phyloP scores from a whole-genome alignment of 352 stramenopile genomes.

The Pythium sp. region DNA sequence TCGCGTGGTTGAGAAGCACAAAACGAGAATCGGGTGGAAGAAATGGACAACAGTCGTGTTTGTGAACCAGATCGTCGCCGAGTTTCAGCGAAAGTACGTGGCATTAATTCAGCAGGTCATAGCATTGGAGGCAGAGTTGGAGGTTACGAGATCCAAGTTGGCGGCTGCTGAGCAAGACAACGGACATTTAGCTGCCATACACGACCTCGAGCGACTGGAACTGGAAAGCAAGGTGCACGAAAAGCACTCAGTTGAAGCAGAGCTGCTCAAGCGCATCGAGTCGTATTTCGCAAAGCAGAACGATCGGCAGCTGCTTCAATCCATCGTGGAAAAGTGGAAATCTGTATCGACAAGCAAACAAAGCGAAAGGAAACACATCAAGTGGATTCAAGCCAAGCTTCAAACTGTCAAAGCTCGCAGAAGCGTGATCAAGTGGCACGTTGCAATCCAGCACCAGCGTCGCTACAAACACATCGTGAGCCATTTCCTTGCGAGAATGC shows the following conservation, averaged over 20 bases:
- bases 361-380: slow-evolving; percentile 11
- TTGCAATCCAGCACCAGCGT: not conserved
- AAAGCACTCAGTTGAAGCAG: slow-evolving; percentile 16
- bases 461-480: not conserved
- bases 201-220: not conserved
- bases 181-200: not conserved
- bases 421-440: slow-evolving; percentile 9
- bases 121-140: not conserved
- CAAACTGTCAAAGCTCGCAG: not conserved
- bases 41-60: slow-evolving; percentile 7
- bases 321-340: slow-evolving; percentile 9
- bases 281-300: slow-evolving; percentile 35
- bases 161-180: slow-evolving; percentile 6
- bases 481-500: slow-evolving; percentile 24
- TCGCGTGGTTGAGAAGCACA: not conserved
- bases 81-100: not conserved
- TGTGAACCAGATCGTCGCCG: not conserved
- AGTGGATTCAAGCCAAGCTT: not conserved
- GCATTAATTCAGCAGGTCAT: not conserved
- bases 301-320: slow-evolving; percentile 24
- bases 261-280: slow-evolving; percentile 29
- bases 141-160: not conserved
- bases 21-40: not conserved
- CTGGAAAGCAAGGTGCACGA: not conserved
- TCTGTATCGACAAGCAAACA: not conserved